These are phyloP conservation scores for Yarrowia divulgata DNA, from an alignment of 805 yeast genomes.

Conservation along the genomic window DNA sequence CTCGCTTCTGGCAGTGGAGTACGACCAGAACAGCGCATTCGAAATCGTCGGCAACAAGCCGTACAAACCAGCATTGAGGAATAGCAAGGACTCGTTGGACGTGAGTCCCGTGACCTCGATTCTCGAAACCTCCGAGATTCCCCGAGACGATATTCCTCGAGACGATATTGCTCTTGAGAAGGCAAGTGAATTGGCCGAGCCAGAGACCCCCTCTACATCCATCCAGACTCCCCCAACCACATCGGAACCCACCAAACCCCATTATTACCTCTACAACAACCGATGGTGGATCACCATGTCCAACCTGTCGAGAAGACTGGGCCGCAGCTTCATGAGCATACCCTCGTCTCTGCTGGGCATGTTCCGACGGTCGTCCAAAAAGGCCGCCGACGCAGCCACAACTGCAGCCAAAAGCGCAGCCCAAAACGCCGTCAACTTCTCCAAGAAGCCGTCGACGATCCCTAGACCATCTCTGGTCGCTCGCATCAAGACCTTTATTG, in stretches of 20 bases:
- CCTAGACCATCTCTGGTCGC: not conserved
- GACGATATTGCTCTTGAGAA: too few species aligned
- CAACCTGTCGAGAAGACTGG: not conserved
- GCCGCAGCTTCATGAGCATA: not conserved
- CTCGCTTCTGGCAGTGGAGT: constrained; percentile 18
- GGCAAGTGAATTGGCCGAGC: too few species aligned
- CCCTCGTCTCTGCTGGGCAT: not conserved
- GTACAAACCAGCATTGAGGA: not conserved
- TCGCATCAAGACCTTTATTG: constrained; percentile 1
- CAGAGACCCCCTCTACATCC: too few species aligned
- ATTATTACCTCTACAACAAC: constrained; percentile 35
- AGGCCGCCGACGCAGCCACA: not conserved
- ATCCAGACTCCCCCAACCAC: too few species aligned
- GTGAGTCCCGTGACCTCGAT: constrained; percentile 16
- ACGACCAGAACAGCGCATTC: constrained; percentile 17
- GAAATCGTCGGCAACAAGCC: constrained; percentile 18
- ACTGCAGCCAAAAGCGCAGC: not conserved
- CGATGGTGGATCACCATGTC: constrained; percentile 35
- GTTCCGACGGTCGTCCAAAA: not conserved
- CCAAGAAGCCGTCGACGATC: not conserved
- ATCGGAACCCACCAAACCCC: not conserved
- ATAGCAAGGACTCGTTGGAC: not conserved
- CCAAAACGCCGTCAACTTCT: not conserved
- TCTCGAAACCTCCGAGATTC: constrained; percentile 9
- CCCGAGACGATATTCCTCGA: not conserved